Conservation (phyloP, 352 stramenopile genomes). For the Pythium scleroteichum region DNA sequence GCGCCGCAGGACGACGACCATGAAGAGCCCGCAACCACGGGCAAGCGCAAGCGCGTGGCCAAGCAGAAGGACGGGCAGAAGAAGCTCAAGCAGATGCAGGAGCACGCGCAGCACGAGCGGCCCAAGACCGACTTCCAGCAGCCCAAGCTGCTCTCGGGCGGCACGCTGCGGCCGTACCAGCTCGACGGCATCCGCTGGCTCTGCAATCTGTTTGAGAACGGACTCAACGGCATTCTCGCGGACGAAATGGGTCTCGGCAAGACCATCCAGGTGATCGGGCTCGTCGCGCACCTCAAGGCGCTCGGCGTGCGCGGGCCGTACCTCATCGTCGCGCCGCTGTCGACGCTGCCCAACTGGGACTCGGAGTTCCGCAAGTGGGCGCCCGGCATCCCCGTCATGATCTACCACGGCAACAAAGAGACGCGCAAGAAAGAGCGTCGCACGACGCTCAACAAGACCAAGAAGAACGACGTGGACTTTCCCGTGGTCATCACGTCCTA, state of each 20-base stretch:
- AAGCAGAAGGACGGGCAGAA: constrained; percentile 43
- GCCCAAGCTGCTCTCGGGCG: constrained; percentile 74
- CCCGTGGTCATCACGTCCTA: constrained; percentile 89
- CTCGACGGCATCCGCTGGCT: constrained; percentile 97
- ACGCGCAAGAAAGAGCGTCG: constrained; percentile 50
- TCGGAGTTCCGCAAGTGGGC: constrained; percentile 84
- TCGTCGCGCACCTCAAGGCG: constrained; percentile 93
- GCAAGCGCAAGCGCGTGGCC: constrained; percentile 50
- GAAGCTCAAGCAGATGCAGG: constrained; percentile 70
- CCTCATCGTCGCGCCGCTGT: constrained; percentile 97
- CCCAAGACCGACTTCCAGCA: constrained; percentile 60
- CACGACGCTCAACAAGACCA: constrained; percentile 51
- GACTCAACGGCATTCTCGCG: constrained; percentile 91
- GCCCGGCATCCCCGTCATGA: constrained; percentile 92
- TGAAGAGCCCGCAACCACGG: constrained; percentile 21
- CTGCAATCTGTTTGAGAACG: constrained; percentile 97
- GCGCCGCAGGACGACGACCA: constrained; percentile 21
- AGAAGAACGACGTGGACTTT: constrained; percentile 64
- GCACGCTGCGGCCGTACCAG: constrained; percentile 93
- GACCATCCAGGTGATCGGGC: constrained; percentile 91
- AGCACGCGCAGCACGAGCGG: constrained; percentile 48
- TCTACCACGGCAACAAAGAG: constrained; percentile 95
- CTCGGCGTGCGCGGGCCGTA: constrained; percentile 92
- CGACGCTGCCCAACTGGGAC: constrained; percentile 98
- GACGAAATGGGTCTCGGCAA: constrained; percentile 92